Percentiles rank a stretch among this genome's conserved stretches.
Evolutionary conservation across 805 yeast genomes (phyloP).

Genomic region (Jamesozyma piceae): DNA sequence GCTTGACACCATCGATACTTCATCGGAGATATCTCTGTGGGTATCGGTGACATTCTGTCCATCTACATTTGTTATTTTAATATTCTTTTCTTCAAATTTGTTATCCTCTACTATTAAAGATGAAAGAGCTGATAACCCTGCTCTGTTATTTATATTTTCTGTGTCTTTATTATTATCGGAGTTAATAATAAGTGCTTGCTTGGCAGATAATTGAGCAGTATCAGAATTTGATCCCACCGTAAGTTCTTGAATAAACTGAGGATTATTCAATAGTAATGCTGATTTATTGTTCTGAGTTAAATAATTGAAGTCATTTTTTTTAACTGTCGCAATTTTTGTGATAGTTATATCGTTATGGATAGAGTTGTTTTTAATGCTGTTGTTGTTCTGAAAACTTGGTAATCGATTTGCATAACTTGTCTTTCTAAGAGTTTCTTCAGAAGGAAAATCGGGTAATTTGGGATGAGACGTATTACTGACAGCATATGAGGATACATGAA

Average conservation of each 20-base stretch:
- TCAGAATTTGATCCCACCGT: not conserved
- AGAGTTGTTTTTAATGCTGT: not conserved
- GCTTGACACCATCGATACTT: constrained; percentile 11
- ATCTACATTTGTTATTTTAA: not conserved
- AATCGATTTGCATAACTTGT: constrained; percentile 4
- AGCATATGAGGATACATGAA: not conserved
- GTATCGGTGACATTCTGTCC: no score
- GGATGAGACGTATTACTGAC: not conserved
- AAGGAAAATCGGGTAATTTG: constrained; percentile 4
- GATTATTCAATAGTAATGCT: not conserved
- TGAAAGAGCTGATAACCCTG: not conserved
- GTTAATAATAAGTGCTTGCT: no score
- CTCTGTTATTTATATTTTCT: no score
- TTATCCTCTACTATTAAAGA: not conserved
- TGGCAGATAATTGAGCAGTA: not conserved
- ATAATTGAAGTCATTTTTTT: not conserved
- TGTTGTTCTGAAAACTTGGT: not conserved
- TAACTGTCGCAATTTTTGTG: not conserved
- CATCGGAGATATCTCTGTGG: not conserved
- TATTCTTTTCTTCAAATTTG: not conserved
- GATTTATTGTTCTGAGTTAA: not conserved
- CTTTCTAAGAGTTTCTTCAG: constrained; percentile 4
- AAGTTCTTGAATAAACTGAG: not conserved
- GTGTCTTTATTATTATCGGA: not conserved
- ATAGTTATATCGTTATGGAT: not conserved